A percentile compares a stretch with the other conserved stretches of the same genome.
Conservation (phyloP, 106 monocot species). For the Dendrobium catenatum region DNA sequence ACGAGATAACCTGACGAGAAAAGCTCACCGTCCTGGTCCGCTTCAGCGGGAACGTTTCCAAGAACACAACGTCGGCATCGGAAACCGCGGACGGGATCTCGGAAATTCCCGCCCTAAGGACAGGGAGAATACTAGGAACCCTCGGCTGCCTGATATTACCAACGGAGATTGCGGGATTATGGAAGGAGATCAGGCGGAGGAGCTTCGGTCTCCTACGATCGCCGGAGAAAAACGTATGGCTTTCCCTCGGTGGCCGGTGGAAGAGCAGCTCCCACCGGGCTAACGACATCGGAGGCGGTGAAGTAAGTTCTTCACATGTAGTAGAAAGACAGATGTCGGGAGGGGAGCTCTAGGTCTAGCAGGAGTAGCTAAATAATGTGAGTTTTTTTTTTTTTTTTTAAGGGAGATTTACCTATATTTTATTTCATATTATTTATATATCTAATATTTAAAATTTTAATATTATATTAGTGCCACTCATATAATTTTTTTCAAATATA, state of each 20-base stretch:
- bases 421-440: too few species aligned
- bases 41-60: conserved; percentile 28
- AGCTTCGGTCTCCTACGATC: conserved; percentile 7
- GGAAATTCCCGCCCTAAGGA: conserved; percentile 14
- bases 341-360: too few species aligned
- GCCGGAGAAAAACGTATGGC: conserved; percentile 6
- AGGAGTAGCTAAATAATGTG: too few species aligned
- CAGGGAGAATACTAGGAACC: conserved; percentile 2
- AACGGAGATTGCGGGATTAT: not conserved
- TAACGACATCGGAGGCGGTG: conserved; percentile 25
- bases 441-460: too few species aligned
- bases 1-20: not conserved
- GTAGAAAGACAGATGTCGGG: too few species aligned
- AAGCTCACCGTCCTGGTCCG: conserved; percentile 25
- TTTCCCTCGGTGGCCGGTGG: conserved; percentile 12
- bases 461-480: too few species aligned
- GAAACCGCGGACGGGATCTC: conserved; percentile 15
- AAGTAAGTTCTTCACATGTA: too few species aligned
- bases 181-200: not conserved
- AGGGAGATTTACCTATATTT: too few species aligned
- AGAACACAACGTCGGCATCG: conserved; percentile 21
- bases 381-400: too few species aligned
- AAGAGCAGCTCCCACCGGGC: conserved; percentile 16
- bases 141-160: not conserved
- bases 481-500: too few species aligned